Conservation (phyloP, 169 alveolate genomes). For the Babesia microti region DNA sequence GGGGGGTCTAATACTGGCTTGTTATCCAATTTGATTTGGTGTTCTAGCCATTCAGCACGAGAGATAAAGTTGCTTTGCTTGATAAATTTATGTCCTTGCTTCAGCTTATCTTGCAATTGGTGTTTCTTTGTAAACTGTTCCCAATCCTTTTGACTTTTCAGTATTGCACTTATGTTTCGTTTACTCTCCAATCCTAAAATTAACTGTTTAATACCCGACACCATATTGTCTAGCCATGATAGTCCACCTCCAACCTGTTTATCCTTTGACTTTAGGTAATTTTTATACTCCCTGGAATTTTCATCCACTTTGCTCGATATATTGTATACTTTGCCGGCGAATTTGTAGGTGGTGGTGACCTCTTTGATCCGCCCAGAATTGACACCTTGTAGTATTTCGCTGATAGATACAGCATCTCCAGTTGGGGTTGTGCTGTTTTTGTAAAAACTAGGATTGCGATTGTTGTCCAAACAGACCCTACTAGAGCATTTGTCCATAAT, state of each 20-base stretch:
- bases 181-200: constrained; percentile 27
- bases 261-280: constrained; percentile 13
- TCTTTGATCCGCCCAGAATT: too few relatives aligned
- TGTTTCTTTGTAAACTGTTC: constrained; percentile 26
- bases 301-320: constrained; percentile 28
- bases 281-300: constrained; percentile 20
- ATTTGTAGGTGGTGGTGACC: constrained; percentile 18
- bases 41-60: constrained; percentile 32
- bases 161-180: constrained; percentile 32
- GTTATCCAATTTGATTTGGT: too few relatives aligned
- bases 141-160: constrained; percentile 38
- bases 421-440: constrained; percentile 28
- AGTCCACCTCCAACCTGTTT: constrained; percentile 24
- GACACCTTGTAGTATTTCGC: constrained; percentile 10
- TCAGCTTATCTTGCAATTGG: constrained; percentile 8
- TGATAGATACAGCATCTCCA: constrained; percentile 17
- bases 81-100: constrained; percentile 18
- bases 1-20: too few relatives aligned
- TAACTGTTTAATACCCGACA: too few relatives aligned
- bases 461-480: constrained; percentile 3
- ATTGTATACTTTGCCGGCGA: constrained; percentile 26
- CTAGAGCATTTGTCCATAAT: constrained; percentile 8
- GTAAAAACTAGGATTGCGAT: constrained; percentile 1
- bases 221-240: constrained; percentile 22
- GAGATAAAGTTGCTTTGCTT: constrained; percentile 31